phyloP scores from a whole-genome alignment of 108 stramenopile genomes.

The Stephanodiscus triporus region DNA sequence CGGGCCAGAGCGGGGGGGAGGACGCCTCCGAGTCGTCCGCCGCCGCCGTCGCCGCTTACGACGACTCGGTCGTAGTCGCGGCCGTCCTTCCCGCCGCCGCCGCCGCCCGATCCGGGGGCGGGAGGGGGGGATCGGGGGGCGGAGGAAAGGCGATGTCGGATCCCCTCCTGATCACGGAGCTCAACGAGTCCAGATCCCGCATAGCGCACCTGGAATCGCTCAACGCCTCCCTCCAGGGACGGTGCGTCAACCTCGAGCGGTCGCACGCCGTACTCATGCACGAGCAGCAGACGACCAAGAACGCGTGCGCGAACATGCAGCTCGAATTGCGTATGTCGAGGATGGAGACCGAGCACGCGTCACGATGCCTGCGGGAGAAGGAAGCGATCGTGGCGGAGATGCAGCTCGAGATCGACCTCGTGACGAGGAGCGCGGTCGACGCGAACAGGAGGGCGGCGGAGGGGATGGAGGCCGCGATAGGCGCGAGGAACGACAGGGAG shows the following conservation, averaged over 20 bases:
- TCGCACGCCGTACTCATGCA: constrained; percentile 31
- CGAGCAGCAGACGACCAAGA: constrained; percentile 56
- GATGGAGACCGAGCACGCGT: constrained; percentile 84
- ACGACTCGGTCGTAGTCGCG: neutral
- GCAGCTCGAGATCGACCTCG: constrained; percentile 89
- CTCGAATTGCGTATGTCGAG: constrained; percentile 84
- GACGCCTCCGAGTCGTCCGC: constrained; percentile 36
- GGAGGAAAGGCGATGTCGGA: no score
- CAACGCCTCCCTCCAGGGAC: constrained; percentile 62
- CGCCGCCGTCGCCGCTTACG: constrained; percentile 15
- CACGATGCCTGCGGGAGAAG: constrained; percentile 69
- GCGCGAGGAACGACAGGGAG: constrained; percentile 65
- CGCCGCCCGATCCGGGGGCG: neutral
- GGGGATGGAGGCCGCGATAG: constrained; percentile 70
- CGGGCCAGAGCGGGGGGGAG: constrained; percentile 72
- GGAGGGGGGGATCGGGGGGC: no score
- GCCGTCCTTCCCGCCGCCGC: neutral
- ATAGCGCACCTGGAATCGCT: constrained; percentile 76
- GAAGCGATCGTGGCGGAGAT: constrained; percentile 75
- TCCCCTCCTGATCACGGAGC: constrained; percentile 63
- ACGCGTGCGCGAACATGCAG: constrained; percentile 58
- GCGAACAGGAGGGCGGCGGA: constrained; percentile 74
- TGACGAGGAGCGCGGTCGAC: constrained; percentile 66
- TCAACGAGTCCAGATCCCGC: constrained; percentile 68
- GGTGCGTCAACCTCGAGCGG: constrained; percentile 64